phyloP scores from a whole-genome alignment of 139 green algal genomes.

The Chlorella sorokiniana region DNA sequence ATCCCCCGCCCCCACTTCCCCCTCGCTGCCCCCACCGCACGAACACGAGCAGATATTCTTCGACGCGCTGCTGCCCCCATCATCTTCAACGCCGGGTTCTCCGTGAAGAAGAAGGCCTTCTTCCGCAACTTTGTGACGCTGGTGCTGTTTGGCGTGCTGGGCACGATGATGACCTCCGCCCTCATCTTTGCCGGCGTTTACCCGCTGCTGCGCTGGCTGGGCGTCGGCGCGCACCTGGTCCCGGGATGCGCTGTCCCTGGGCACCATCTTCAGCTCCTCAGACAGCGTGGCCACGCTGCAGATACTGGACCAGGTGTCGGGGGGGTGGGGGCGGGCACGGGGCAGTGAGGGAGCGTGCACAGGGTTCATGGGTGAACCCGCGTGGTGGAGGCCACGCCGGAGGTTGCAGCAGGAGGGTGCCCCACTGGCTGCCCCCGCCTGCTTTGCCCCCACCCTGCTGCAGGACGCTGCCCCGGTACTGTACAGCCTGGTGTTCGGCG shows the following conservation, averaged over 20 bases:
- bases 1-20: background rate
- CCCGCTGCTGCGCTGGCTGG: background rate
- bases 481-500: constrained; percentile 90
- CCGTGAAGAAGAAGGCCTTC: constrained; percentile 76
- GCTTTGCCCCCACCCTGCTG: too few relatives aligned
- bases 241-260: constrained; percentile 77
- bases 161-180: constrained; percentile 47
- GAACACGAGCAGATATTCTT: constrained; percentile 47
- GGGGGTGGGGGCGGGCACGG: background rate
- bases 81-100: constrained; percentile 84
- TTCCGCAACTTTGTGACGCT: constrained; percentile 72
- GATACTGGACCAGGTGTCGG: constrained; percentile 45
- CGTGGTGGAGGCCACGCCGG: background rate
- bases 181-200: background rate
- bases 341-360: too few relatives aligned
- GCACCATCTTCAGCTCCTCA: constrained; percentile 87
- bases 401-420: too few relatives aligned
- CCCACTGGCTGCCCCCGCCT: too few relatives aligned
- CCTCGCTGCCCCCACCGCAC: background rate
- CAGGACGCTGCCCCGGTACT: constrained; percentile 70
- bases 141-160: constrained; percentile 65
- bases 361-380: background rate
- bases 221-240: background rate
- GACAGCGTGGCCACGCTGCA: constrained; percentile 91
- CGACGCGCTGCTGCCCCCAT: constrained; percentile 79